Conservation (phyloP, 2,329 filamentous ascomycete genomes). For the Tolypocladium capitatum region DNA sequence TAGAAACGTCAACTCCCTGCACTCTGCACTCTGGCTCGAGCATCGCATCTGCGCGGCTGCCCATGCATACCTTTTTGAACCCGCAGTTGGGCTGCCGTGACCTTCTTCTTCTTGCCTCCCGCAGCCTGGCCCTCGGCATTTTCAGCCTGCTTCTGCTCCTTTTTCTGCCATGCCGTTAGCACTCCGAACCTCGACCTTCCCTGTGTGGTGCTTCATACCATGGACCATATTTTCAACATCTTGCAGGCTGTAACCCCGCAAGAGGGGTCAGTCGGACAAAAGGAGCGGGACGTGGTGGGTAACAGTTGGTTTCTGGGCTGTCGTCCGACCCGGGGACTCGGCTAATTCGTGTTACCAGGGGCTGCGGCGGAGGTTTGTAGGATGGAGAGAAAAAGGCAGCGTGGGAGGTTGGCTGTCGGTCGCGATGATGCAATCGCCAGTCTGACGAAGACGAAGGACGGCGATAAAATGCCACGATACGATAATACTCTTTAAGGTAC, state of each 20-base stretch:
- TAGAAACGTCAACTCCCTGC: background rate
- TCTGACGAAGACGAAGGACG: background rate
- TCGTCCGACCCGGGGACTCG: background rate
- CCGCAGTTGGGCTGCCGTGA: conserved; percentile 86
- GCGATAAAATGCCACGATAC: conserved; percentile 6
- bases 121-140: conserved; percentile 59
- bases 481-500: too few species aligned
- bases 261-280: conserved; percentile 1
- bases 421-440: background rate
- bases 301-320: background rate
- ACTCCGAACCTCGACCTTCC: background rate
- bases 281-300: background rate
- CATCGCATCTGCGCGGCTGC: background rate
- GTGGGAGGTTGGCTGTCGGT: background rate
- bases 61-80: conserved; percentile 72
- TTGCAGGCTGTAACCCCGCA: conserved; percentile 24
- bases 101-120: conserved; percentile 91
- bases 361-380: background rate
- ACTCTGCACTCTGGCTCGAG: background rate
- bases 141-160: conserved; percentile 91
- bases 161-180: conserved; percentile 49
- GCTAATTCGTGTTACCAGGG: background rate
- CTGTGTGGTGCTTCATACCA: conserved; percentile 46
- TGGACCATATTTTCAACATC: conserved; percentile 99
- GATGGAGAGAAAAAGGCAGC: background rate